Conservation (phyloP, 1,284 basidiomycete genomes). For the Cutaneotrichosporon cavernicola region DNA sequence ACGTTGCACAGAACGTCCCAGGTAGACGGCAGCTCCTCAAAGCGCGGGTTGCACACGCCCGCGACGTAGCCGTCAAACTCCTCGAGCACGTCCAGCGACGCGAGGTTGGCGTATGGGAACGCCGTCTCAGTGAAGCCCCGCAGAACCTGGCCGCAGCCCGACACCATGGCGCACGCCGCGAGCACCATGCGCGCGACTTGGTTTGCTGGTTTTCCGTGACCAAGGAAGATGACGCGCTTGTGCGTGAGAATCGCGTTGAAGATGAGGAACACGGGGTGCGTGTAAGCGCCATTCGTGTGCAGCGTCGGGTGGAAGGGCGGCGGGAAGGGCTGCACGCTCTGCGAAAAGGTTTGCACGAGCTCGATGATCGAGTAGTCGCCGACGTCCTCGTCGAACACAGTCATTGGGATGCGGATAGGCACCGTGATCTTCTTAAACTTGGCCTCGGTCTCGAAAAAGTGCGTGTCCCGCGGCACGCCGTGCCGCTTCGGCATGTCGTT, state of each 20-base stretch:
- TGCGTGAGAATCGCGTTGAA: slow-evolving; percentile 93
- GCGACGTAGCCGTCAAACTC: slow-evolving; percentile 86
- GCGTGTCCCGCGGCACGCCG: slow-evolving; percentile 74
- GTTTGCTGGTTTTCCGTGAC: slow-evolving; percentile 78
- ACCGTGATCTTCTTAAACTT: slow-evolving; percentile 72
- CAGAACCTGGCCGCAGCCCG: slow-evolving; percentile 80
- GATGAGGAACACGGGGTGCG: slow-evolving; percentile 88
- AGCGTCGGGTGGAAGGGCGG: slow-evolving; percentile 86
- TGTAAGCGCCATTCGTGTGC: slow-evolving; percentile 84
- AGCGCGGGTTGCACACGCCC: slow-evolving; percentile 94
- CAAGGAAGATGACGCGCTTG: slow-evolving; percentile 91
- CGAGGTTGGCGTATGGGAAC: slow-evolving; percentile 90
- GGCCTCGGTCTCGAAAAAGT: slow-evolving; percentile 83
- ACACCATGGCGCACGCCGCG: slow-evolving; percentile 86
- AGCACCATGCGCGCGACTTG: slow-evolving; percentile 86
- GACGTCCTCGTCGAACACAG: slow-evolving; percentile 87
- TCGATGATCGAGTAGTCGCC: slow-evolving; percentile 96
- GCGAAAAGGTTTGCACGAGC: slow-evolving; percentile 83
- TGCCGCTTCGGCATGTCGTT: slow-evolving; percentile 18
- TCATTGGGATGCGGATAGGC: slow-evolving; percentile 81
- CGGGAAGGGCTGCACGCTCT: slow-evolving; percentile 61
- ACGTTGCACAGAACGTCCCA: slow-evolving; percentile 95
- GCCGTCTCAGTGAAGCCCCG: slow-evolving; percentile 82
- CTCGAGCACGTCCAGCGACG: slow-evolving; percentile 84
- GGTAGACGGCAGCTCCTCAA: slow-evolving; percentile 70